Percentiles rank a stretch among this genome's conserved stretches.
These are phyloP conservation scores for Metschnikowia borealis DNA, from an alignment of 805 yeast species.

Conservation along the genomic window DNA sequence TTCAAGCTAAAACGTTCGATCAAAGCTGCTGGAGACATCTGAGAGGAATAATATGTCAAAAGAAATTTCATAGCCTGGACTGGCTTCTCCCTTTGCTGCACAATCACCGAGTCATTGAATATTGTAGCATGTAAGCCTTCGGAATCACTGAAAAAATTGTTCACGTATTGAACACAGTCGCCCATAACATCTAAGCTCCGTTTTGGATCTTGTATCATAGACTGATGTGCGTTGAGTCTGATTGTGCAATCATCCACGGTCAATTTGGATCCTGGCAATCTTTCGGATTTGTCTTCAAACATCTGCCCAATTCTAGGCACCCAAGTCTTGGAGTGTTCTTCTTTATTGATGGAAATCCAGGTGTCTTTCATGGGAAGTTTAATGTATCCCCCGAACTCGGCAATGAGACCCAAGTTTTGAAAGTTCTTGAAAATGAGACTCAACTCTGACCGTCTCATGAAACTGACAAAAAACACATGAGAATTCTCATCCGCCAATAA, in stretches of 20 bases:
- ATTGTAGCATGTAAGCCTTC: slow-evolving; percentile 68
- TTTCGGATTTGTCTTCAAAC: slow-evolving; percentile 59
- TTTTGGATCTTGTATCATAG: slow-evolving; percentile 56
- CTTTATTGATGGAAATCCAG: slow-evolving; percentile 64
- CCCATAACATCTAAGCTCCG: slow-evolving; percentile 71
- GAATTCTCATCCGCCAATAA: slow-evolving; percentile 56
- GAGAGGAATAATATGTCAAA: slow-evolving; percentile 31
- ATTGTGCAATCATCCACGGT: slow-evolving; percentile 74
- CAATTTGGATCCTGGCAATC: slow-evolving; percentile 74
- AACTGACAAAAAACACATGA: slow-evolving; percentile 67
- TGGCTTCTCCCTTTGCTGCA: slow-evolving; percentile 62
- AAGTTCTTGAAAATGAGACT: slow-evolving; percentile 65
- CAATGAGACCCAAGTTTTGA: slow-evolving; percentile 73
- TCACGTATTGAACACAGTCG: slow-evolving; percentile 79
- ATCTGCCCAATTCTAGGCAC: slow-evolving; percentile 52
- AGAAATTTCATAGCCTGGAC: slow-evolving; percentile 54
- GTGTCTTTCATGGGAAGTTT: slow-evolving; percentile 46
- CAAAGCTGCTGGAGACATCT: slow-evolving; percentile 16
- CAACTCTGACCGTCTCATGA: slow-evolving; percentile 58
- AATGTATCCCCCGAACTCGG: slow-evolving; percentile 86
- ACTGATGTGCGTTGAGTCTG: slow-evolving; percentile 68
- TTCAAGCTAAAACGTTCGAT: slow-evolving; percentile 25
- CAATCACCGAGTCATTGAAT: slow-evolving; percentile 62
- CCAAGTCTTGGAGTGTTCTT: slow-evolving; percentile 49
- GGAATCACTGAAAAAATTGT: slow-evolving; percentile 58